Base-by-base conservation (phyloP, 192 early-diverging fungal genomes). In the Physocladia obscura region DNA sequence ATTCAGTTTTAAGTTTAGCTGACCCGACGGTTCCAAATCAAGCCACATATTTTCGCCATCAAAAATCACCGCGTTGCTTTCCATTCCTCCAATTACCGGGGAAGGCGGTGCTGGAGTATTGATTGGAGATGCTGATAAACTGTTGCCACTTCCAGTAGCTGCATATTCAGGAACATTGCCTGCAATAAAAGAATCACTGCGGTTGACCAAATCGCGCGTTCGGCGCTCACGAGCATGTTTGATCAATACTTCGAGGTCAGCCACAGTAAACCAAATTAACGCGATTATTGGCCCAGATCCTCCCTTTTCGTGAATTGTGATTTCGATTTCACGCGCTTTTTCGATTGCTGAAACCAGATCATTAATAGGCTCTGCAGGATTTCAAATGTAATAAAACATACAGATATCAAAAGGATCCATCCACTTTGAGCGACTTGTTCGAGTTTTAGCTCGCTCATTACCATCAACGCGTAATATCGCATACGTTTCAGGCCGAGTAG, bases 21-120 rank as follows among this genome's bases (percentile, higher is more conserved):
- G 93, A 38, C 97, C 97, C 56, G 88, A 86, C 37, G 96, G 94
- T 74, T 98, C 97, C 60, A 98, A 83, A 54, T 99, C 94, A 75
- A 94, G 84, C 90, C 90, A 92, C n/a, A 81, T 82, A 67, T 93
- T 88, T 44, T 88, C 82, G 31, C 89, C 88, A 34, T 91, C 87
- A 29, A 15, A 40, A 38, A 26, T 11, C 8, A 47, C 38, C 21
- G n/a, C n/a, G n/a, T n/a, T n/a, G n/a, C n/a, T n/a, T n/a, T n/a
- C n/a, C n/a, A n/a, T 44, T n/a, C 8, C 40, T 13, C 40, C 40
- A n/a, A 8, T 44, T n/a, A 44, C 40, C 8, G 40, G 11, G 40
- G 40, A 44, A 44, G 8, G 11, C 8, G 40, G 8, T 44, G 40
- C n/a, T n/a, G n/a, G n/a, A n/a, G n/a, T n/a, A n/a, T n/a, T n/a